A percentile compares a stretch with the other conserved stretches of the same genome.
phyloP scores from a whole-genome alignment of 2,329 filamentous ascomycete genomes.

The Ophiostoma sp. region DNA sequence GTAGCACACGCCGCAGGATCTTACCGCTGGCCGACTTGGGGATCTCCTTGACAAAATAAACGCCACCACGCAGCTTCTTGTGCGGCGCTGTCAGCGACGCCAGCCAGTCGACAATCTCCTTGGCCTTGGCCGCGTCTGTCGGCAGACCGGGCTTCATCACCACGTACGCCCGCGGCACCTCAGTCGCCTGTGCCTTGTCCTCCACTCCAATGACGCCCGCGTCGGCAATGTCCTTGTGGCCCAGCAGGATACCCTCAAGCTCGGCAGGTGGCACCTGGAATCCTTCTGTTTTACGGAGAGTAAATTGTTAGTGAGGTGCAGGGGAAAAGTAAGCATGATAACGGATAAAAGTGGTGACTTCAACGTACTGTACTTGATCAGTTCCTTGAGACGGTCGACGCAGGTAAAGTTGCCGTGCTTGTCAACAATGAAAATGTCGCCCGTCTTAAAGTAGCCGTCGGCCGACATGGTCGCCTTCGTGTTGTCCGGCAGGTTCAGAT shows the following conservation, averaged over 20 bases:
- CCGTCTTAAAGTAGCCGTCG: slow-evolving; percentile 88
- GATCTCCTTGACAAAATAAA: slow-evolving; percentile 66
- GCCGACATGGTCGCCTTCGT: slow-evolving; percentile 69
- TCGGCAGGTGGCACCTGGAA: slow-evolving; percentile 71
- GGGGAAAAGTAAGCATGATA: neutral
- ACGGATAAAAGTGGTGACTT: neutral
- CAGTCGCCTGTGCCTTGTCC: slow-evolving; percentile 61
- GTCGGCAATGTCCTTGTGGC: slow-evolving; percentile 51
- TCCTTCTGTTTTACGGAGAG: slow-evolving; percentile 51
- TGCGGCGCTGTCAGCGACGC: slow-evolving; percentile 45
- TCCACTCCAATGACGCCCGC: slow-evolving; percentile 64
- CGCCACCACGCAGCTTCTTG: slow-evolving; percentile 69
- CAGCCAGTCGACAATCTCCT: slow-evolving; percentile 43
- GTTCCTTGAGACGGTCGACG: slow-evolving; percentile 77
- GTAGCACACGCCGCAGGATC: slow-evolving; percentile 47
- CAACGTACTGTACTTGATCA: slow-evolving; percentile 61
- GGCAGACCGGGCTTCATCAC: slow-evolving; percentile 47
- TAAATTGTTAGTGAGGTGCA: neutral
- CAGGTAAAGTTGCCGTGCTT: slow-evolving; percentile 81
- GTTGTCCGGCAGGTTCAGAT: slow-evolving; percentile 70
- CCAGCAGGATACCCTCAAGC: slow-evolving; percentile 52
- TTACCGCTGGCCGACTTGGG: slow-evolving; percentile 67
- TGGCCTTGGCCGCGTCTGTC: slow-evolving; percentile 38
- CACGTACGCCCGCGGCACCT: slow-evolving; percentile 68
- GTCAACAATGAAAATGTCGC: slow-evolving; percentile 81